Conservation (phyloP, 768 basidiomycete genomes). For the Leccinum broughii region DNA sequence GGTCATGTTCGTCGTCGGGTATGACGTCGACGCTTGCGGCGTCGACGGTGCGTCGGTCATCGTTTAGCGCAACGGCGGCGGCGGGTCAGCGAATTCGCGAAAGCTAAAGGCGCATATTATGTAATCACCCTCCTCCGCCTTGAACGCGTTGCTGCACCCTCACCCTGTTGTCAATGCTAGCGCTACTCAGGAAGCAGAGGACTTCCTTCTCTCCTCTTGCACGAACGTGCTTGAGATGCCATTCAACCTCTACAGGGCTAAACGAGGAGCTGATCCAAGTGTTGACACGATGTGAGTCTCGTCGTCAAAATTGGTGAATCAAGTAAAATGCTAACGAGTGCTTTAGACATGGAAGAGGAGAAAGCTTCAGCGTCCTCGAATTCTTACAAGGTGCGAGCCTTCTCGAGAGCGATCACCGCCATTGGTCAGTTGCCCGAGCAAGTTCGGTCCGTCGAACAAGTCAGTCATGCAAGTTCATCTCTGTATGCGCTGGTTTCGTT, state of each 20-base stretch:
- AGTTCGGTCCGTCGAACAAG: slow-evolving; percentile 45
- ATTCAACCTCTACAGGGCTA: slow-evolving; percentile 25
- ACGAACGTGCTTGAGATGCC: slow-evolving; percentile 13
- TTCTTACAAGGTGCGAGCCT: slow-evolving; percentile 51
- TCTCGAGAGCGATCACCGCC: slow-evolving; percentile 46
- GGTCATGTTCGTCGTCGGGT: slow-evolving; percentile 38
- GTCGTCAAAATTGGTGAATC: background rate
- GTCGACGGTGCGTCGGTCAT: slow-evolving; percentile 30
- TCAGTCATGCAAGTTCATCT: slow-evolving; percentile 26
- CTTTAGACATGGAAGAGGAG: slow-evolving; percentile 44
- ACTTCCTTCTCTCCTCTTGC: background rate
- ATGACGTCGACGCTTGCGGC: slow-evolving; percentile 28
- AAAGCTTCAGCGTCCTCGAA: slow-evolving; percentile 38
- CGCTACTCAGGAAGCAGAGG: slow-evolving; percentile 13
- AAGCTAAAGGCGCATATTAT: slow-evolving; percentile 25
- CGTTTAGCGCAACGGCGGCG: slow-evolving; percentile 5
- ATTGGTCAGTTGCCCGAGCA: slow-evolving; percentile 43
- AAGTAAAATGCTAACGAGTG: slow-evolving; percentile 1
- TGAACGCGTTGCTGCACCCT: background rate
- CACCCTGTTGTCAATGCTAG: slow-evolving; percentile 20
- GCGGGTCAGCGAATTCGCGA: background rate
- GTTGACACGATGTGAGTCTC: slow-evolving; percentile 42
- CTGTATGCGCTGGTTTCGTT: background rate
- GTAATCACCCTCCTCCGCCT: slow-evolving; percentile 15
- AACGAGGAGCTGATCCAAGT: slow-evolving; percentile 42